Conservation (phyloP, 768 basidiomycete genomes). For the Tricholoma terreum region DNA sequence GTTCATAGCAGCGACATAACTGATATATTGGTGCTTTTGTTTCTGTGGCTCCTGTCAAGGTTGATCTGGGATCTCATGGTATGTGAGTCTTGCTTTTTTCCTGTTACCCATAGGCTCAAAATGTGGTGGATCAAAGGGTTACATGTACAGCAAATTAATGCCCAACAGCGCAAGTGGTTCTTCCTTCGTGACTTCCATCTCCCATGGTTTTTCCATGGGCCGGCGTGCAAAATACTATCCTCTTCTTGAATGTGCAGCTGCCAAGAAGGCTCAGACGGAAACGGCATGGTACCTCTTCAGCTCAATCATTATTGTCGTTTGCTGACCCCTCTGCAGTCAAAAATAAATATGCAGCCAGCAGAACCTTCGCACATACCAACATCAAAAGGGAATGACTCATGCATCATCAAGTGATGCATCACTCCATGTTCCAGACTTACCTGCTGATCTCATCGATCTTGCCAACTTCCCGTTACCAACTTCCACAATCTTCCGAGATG, state of each 20-base stretch:
- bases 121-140: too few species aligned
- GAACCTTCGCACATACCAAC: conserved; percentile 1
- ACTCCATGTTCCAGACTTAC: not conserved
- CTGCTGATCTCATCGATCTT: not conserved
- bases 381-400: not conserved
- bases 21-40: too few species aligned
- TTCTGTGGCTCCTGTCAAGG: too few species aligned
- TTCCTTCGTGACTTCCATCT: too few species aligned
- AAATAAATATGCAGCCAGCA: not conserved
- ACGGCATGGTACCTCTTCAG: not conserved
- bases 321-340: not conserved
- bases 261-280: not conserved
- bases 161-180: too few species aligned
- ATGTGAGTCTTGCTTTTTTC: not conserved
- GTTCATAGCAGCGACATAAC: not conserved
- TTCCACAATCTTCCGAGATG: not conserved
- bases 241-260: not conserved
- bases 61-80: too few species aligned
- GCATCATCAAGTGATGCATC: too few species aligned
- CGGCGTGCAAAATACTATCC: too few species aligned
- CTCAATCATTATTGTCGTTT: not conserved
- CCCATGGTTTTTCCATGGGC: too few species aligned
- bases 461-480: not conserved
- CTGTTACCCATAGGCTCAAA: not conserved
- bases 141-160: too few species aligned